Evolutionary conservation across 495 filamentous ascomycete genomes (phyloP).

Genomic region (Penicillium mononematosum): DNA sequence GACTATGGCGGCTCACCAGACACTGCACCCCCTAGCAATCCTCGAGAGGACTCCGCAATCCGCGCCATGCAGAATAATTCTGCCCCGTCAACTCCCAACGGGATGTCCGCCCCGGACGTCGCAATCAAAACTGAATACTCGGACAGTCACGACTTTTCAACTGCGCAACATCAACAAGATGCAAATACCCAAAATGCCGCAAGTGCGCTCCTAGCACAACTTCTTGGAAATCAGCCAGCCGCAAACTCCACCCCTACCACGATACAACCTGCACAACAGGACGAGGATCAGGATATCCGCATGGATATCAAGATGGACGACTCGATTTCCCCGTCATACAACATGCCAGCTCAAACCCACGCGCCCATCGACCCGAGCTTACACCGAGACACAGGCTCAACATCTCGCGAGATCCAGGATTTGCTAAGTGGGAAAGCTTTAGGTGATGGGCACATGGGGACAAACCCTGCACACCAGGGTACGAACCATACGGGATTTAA

Average conservation of each 20-base stretch:
- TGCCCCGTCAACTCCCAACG: conserved; percentile 40
- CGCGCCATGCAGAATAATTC: conserved; percentile 48
- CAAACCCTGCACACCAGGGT: conserved; percentile 16
- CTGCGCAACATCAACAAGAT: conserved; percentile 20
- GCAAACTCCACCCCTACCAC: conserved; percentile 22
- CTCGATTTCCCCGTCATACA: conserved; percentile 14
- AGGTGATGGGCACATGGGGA: conserved; percentile 20
- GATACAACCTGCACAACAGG: conserved; percentile 14
- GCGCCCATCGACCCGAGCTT: conserved; percentile 12
- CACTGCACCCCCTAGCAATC: conserved; percentile 32
- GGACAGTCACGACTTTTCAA: conserved; percentile 19
- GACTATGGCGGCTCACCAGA: conserved; percentile 41
- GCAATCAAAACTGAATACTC: conserved; percentile 39
- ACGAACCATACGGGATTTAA: conserved; percentile 8
- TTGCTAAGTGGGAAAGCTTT: conserved; percentile 22
- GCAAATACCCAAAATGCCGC: conserved; percentile 41
- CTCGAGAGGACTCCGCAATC: conserved; percentile 49
- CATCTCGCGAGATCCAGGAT: conserved; percentile 21
- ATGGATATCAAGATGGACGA: conserved; percentile 25
- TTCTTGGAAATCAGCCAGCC: conserved; percentile 41
- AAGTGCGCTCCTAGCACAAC: conserved; percentile 45
- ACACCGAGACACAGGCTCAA: conserved; percentile 14
- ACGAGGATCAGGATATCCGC: conserved; percentile 20
- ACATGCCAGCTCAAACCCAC: conserved; percentile 12
- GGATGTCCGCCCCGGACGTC: conserved; percentile 32